Evolutionary conservation across 768 basidiomycete species (phyloP).

Genomic region (Collybia mongolica): DNA sequence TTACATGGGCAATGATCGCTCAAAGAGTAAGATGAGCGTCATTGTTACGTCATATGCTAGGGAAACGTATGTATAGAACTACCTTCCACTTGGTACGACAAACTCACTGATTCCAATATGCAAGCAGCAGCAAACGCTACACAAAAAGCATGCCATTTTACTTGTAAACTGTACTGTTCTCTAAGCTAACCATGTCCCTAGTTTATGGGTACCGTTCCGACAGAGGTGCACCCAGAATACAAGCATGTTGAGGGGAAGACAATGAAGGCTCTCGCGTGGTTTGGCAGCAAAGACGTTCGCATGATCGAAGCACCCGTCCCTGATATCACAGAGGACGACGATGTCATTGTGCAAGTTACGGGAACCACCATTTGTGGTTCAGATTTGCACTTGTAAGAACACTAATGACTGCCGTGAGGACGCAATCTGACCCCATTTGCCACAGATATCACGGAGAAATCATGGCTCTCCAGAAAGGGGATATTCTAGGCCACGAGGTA

Average conservation of each 20-base stretch:
- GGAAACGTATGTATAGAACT: too few species aligned
- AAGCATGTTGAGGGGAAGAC: conserved; percentile 51
- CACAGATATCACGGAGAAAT: conserved; percentile 63
- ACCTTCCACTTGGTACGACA: too few species aligned
- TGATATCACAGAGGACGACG: conserved; percentile 69
- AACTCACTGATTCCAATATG: conserved; percentile 14
- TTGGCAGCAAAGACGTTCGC: conserved; percentile 49
- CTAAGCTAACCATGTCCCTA: conserved; percentile 7
- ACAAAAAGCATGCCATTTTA: conserved; percentile 21
- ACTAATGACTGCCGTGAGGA: too few species aligned
- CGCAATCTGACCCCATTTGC: too few species aligned
- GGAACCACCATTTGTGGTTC: conserved; percentile 75
- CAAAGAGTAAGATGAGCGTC: too few species aligned
- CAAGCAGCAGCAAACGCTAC: conserved; percentile 28
- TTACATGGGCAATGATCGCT: too few species aligned
- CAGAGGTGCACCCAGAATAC: conserved; percentile 41
- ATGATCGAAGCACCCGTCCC: conserved; percentile 39
- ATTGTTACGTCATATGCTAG: too few species aligned
- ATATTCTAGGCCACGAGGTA: conserved; percentile 75
- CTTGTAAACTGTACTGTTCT: background rate
- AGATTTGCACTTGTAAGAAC: conserved; percentile 50
- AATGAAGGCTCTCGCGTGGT: conserved; percentile 74
- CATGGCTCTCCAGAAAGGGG: conserved; percentile 64
- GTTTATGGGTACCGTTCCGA: conserved; percentile 38
- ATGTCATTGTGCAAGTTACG: conserved; percentile 74